phyloP scores from a whole-genome alignment of 2,329 filamentous ascomycete genomes.

The Epichloe gansuensis region DNA sequence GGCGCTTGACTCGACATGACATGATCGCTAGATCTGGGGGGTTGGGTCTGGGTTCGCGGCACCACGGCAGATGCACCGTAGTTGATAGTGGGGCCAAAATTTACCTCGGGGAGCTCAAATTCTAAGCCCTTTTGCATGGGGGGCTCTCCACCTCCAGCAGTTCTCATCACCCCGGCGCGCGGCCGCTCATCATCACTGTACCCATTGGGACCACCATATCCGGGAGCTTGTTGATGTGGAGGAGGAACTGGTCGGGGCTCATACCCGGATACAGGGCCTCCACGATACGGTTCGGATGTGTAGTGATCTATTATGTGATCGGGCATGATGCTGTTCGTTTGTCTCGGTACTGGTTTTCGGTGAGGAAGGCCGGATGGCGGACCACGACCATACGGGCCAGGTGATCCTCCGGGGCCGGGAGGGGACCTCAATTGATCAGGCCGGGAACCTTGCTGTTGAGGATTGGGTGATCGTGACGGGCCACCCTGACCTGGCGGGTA shows the following conservation, averaged over 20 bases:
- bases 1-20: slow-evolving; percentile 9
- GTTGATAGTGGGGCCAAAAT: slow-evolving; percentile 77
- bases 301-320: slow-evolving; percentile 29
- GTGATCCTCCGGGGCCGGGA: slow-evolving; percentile 9
- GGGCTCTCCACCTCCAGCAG: slow-evolving; percentile 46
- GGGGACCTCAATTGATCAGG: slow-evolving; percentile 11
- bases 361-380: slow-evolving; percentile 13
- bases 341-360: slow-evolving; percentile 18
- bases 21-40: slow-evolving; percentile 8
- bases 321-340: slow-evolving; percentile 19
- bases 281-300: slow-evolving; percentile 15
- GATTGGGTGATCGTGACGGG: slow-evolving; percentile 16
- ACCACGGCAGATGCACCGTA: slow-evolving; percentile 31
- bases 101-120: slow-evolving; percentile 56
- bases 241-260: slow-evolving; percentile 7
- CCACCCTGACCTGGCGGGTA: slow-evolving; percentile 14
- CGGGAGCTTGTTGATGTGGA: slow-evolving; percentile 13
- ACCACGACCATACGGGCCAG: slow-evolving; percentile 12
- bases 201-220: slow-evolving; percentile 38
- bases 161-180: slow-evolving; percentile 68
- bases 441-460: slow-evolving; percentile 16
- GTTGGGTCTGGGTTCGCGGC: slow-evolving; percentile 20
- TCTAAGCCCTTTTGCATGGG: slow-evolving; percentile 15
- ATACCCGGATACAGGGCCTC: slow-evolving; percentile 7
- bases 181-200: slow-evolving; percentile 48